Percentiles rank a stretch among this genome's conserved stretches.
Evolutionary conservation across 257 asterid genomes (phyloP).

Genomic region (Solanum sejunctum): DNA sequence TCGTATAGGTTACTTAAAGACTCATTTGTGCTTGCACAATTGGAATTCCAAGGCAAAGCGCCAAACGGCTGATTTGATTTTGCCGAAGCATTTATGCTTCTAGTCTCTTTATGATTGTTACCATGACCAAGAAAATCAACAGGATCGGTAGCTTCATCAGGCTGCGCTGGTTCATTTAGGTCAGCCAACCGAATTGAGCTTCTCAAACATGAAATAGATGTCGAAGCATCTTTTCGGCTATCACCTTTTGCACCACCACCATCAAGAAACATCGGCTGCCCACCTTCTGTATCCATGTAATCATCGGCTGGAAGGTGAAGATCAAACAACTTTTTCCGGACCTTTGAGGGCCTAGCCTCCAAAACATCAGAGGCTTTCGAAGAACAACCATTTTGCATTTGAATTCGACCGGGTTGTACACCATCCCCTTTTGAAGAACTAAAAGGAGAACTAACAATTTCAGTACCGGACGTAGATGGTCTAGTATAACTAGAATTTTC

Average conservation of each 20-base stretch:
- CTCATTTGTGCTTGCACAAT: slow-evolving; percentile 12
- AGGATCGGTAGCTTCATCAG: slow-evolving; percentile 43
- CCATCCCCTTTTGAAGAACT: slow-evolving; percentile 54
- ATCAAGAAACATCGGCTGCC: slow-evolving; percentile 13
- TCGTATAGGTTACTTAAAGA: slow-evolving; percentile 15
- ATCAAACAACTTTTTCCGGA: slow-evolving; percentile 75
- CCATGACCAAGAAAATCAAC: slow-evolving; percentile 33
- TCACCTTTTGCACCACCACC: slow-evolving; percentile 13
- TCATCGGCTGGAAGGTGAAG: slow-evolving; percentile 92
- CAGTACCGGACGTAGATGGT: slow-evolving; percentile 42
- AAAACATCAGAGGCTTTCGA: slow-evolving; percentile 40
- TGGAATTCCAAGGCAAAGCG: slow-evolving; percentile 14
- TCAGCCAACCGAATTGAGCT: slow-evolving; percentile 50
- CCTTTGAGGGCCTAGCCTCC: slow-evolving; percentile 67
- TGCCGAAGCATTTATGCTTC: slow-evolving; percentile 22
- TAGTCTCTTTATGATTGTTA: slow-evolving; percentile 26
- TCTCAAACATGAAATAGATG: slow-evolving; percentile 32
- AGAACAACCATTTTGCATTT: slow-evolving; percentile 30
- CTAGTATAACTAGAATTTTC: slow-evolving; percentile 37
- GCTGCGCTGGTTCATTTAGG: slow-evolving; percentile 67
- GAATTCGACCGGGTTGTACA: slow-evolving; percentile 23
- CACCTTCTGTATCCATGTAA: slow-evolving; percentile 43
- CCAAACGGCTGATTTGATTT: slow-evolving; percentile 26
- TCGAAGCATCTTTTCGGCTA: slow-evolving; percentile 18
- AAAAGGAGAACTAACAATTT: slow-evolving; percentile 53